A percentile compares a stretch with the other conserved stretches of the same genome.
Evolutionary conservation across 2,329 filamentous ascomycete genomes (phyloP).

Genomic region (Monosporascus sp.): DNA sequence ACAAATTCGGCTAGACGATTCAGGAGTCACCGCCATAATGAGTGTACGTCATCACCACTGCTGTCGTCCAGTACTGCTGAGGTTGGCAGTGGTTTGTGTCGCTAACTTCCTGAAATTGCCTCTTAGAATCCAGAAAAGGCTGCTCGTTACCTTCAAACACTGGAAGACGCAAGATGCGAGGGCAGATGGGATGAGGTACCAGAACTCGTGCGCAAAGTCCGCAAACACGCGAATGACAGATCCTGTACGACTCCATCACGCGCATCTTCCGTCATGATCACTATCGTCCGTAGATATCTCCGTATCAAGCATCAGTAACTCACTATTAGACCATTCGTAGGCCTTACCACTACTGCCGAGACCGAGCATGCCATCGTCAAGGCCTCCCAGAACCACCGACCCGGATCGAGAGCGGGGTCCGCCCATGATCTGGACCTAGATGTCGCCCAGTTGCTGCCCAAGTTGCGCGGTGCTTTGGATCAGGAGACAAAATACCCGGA

Average conservation of each 20-base stretch:
- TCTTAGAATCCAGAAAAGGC: slow-evolving; percentile 65
- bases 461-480: slow-evolving; percentile 53
- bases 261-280: slow-evolving; percentile 6
- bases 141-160: slow-evolving; percentile 70
- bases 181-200: slow-evolving; percentile 82
- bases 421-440: slow-evolving; percentile 41
- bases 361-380: slow-evolving; percentile 62
- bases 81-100: not conserved
- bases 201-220: slow-evolving; percentile 86
- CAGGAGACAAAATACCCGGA: slow-evolving; percentile 48
- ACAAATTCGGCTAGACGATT: not conserved
- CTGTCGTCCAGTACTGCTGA: slow-evolving; percentile 3
- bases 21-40: slow-evolving; percentile 19
- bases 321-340: slow-evolving; percentile 36
- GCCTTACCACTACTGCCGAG: slow-evolving; percentile 65
- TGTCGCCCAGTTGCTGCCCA: slow-evolving; percentile 40
- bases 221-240: slow-evolving; percentile 84
- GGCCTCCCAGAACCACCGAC: slow-evolving; percentile 39
- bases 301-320: slow-evolving; percentile 3
- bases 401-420: slow-evolving; percentile 35
- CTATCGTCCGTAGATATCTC: slow-evolving; percentile 2
- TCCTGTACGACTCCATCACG: slow-evolving; percentile 58
- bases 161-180: slow-evolving; percentile 84
- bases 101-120: slow-evolving; percentile 7
- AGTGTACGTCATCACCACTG: slow-evolving; percentile 17